Percentiles rank a stretch among this genome's conserved stretches.
These are phyloP conservation scores for Papilionanthe hybrid DNA, from an alignment of 116 monocot species.

Conservation along the genomic window DNA sequence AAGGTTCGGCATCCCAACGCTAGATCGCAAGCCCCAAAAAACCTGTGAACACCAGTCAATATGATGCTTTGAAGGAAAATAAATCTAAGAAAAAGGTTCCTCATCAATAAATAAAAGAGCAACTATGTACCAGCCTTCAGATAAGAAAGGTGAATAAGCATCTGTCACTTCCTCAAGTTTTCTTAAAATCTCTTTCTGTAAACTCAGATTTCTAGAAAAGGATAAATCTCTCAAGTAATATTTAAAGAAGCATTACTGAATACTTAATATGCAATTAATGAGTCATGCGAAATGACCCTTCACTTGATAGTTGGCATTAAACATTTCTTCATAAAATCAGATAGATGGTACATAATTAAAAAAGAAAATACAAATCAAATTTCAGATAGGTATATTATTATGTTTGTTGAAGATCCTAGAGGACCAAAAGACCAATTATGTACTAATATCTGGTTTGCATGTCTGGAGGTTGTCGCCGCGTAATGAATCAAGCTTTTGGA, in stretches of 20 bases:
- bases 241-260: neutral
- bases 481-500: too few species aligned
- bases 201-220: neutral
- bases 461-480: neutral
- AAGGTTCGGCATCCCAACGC: slow-evolving; percentile 15
- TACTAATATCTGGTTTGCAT: neutral
- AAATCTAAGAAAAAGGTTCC: neutral
- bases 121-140: neutral
- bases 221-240: neutral
- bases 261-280: neutral
- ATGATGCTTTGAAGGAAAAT: neutral
- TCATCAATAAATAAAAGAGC: neutral
- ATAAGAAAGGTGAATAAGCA: neutral
- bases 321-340: neutral
- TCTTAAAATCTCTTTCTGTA: neutral
- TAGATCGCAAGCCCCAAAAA: slow-evolving; percentile 21
- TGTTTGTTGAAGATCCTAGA: neutral
- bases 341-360: neutral
- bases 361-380: neutral
- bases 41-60: slow-evolving; percentile 16
- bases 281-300: neutral
- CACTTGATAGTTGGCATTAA: neutral
- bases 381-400: neutral
- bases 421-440: neutral
- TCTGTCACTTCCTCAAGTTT: neutral